A percentile compares a stretch with the other conserved stretches of the same genome.
Evolutionary conservation across 2,329 filamentous ascomycete species (phyloP).

Genomic region (Aspergillus novoparasiticus): DNA sequence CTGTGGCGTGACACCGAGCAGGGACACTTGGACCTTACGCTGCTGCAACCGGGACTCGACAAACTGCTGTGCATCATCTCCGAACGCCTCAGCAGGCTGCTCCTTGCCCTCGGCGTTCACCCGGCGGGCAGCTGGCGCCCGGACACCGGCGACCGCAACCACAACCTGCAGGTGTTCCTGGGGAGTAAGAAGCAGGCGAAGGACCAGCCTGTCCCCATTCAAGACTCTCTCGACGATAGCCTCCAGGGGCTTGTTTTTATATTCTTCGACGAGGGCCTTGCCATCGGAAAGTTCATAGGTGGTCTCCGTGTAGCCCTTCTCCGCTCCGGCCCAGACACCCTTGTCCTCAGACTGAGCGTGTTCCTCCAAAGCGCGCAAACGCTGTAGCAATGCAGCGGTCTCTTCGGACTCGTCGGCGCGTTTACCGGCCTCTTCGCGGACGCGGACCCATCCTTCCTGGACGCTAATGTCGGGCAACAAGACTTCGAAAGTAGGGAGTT

Average conservation of each 20-base stretch:
- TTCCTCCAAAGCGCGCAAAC: conserved; percentile 74
- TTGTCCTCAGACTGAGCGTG: conserved; percentile 77
- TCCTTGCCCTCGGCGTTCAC: conserved; percentile 77
- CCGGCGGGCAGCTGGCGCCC: conserved; percentile 85
- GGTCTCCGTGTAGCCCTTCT: conserved; percentile 69
- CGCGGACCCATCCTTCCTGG: conserved; percentile 87
- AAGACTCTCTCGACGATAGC: conserved; percentile 89
- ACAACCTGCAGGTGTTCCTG: conserved; percentile 87
- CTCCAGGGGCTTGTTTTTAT: conserved; percentile 83
- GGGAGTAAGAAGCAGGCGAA: conserved; percentile 77
- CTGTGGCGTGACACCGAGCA: conserved; percentile 86
- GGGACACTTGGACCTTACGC: conserved; percentile 77
- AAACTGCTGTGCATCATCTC: conserved; percentile 84
- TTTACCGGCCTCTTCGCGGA: conserved; percentile 89
- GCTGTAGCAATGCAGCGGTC: conserved; percentile 69
- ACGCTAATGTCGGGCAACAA: conserved; percentile 81
- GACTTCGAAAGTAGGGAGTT: conserved; percentile 68
- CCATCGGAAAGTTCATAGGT: conserved; percentile 79
- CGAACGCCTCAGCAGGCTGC: conserved; percentile 84
- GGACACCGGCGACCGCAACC: conserved; percentile 84
- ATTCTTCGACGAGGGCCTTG: conserved; percentile 73
- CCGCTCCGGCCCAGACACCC: conserved; percentile 74
- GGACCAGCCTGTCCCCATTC: conserved; percentile 84
- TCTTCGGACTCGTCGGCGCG: conserved; percentile 82
- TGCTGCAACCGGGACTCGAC: conserved; percentile 86